Percentiles rank a stretch among this genome's conserved stretches.
Conservation (phyloP, 108 stramenopile species). For the Cyclotella atomus region DNA sequence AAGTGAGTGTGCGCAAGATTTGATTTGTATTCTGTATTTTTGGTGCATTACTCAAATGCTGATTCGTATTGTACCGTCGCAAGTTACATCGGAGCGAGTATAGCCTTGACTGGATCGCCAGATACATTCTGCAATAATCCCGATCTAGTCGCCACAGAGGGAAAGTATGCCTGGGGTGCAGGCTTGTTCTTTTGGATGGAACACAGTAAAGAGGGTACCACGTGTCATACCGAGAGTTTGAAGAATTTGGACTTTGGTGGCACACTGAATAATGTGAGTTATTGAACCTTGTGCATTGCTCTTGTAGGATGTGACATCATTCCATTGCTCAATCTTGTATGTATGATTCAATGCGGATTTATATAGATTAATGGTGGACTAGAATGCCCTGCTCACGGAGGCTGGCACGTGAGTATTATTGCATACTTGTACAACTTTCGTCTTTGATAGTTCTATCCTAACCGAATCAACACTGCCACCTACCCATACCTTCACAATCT, state of each 20-base stretch:
- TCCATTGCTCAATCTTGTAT: no score
- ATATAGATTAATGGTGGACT: slow-evolving; percentile 10
- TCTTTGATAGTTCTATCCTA: no score
- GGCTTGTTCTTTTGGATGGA: slow-evolving; percentile 45
- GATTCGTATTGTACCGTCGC: background rate
- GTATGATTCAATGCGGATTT: background rate
- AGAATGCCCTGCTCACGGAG: slow-evolving; percentile 39
- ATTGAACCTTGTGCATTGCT: no score
- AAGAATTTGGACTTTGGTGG: slow-evolving; percentile 30
- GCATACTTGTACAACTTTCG: no score
- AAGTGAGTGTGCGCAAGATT: background rate
- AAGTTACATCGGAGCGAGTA: slow-evolving; percentile 29
- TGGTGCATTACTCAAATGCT: background rate
- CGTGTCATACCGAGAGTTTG: slow-evolving; percentile 22
- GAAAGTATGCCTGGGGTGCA: slow-evolving; percentile 38
- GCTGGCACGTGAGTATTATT: no score
- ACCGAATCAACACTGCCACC: no score
- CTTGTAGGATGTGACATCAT: background rate
- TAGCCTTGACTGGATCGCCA: slow-evolving; percentile 27
- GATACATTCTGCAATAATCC: slow-evolving; percentile 38
- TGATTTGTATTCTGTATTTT: background rate
- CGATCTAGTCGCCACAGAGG: slow-evolving; percentile 32
- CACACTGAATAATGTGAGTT: slow-evolving; percentile 33
- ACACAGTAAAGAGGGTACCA: slow-evolving; percentile 36
- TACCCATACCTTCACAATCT: background rate